Base-by-base conservation (phyloP, 257 asterid genomes). In the Paulownia fortunei region DNA sequence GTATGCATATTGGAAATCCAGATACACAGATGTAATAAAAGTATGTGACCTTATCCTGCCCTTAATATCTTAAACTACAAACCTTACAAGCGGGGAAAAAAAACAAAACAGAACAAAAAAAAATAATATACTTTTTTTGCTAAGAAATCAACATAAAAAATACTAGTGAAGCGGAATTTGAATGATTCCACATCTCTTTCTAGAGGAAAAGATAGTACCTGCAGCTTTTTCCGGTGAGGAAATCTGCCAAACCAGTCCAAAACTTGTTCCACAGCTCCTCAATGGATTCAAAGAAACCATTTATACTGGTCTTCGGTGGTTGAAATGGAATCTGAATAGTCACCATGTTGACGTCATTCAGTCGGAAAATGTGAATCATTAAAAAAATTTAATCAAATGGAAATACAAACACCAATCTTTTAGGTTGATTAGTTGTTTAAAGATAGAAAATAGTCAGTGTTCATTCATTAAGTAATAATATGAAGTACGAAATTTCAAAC, bases 221-320 rank as follows among this genome's bases (percentile, higher is more conserved):
- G 97, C 99, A 96, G 65, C 81, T 92, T 84, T 78, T 89, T 74
- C 99, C 99, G 32, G 97, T 89, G 72, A 90, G 13, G 79, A 96
- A 88, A 80, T 88, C 92, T 64, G 82, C 74, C 56, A 90, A 66
- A 84, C 79, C 82, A 62, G 56, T 77, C 98, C 94, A 89, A 26
- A 92, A 63, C 49, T 56, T 87, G 74, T 86, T 82, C 98, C 97
- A 95, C 51, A 89, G 41, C 71, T 87, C 91, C 90, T 89, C 89
- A 24, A 96, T 87, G 32, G 96, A 90, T 82, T 80, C 96, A 80
- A 92, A 90, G 86, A 92, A 89, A 41, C 97, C 97, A 85, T 83
- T 87, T 46, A 83, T 55, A 73, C 91, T 82, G 47, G 91, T 82
- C 85, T 88, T 85, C 15, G 97, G 95, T 79, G 97, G 99, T 86